Evolutionary conservation across 257 asterid genomes (phyloP), one percentile per base, ranked within the genome.

Genomic region (Nicotiana obtusifolia): DNA sequence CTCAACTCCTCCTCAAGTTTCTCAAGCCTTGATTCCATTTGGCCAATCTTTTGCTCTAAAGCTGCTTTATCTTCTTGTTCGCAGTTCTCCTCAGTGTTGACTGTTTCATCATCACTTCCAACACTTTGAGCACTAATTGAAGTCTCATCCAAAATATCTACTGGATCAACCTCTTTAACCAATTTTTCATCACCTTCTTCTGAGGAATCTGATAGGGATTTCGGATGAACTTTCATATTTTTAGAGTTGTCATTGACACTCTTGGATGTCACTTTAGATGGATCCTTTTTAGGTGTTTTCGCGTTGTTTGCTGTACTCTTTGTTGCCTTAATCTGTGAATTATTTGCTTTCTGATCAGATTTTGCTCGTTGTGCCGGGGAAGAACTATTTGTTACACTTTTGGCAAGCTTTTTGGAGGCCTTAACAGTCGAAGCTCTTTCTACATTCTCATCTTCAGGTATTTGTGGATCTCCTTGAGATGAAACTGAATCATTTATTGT

Each of bases 1-100:
- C 97, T 93, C 65, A 96, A 90, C 89, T 94, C 99, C 69, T 91
- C 90, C 81, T 94, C 90, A 80, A 94, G 95, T 84, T 87, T 91
- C 87, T 86, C 91, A 66, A 96, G 90, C 88, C 91, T 92, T 15
- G 85, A 84, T 89, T 94, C 98, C 99, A 96, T 90, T 86, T 96
- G 97, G 86, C 87, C 91, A 44, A 96, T 84, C 89, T 86, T 93
- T 77, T 85, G 86, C 80, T 86, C 90, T 33, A 84, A 61, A 65
- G 85, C 90, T 71, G 78, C 87, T 86, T 82, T 62, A 44, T 86
- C 91, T 22, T 86, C 91, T 11, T 22, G 68, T 68, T 84, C 91
- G 44, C 77, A 82, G 82, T 69, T 87, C 77, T 89, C 91, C 85
- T 83, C 87, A 20, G 80, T 61, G 69, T 78, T 64, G 68, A 85